Evolutionary conservation across 1,284 basidiomycete species (phyloP).

Genomic region (Trichosporon coremiiforme): DNA sequence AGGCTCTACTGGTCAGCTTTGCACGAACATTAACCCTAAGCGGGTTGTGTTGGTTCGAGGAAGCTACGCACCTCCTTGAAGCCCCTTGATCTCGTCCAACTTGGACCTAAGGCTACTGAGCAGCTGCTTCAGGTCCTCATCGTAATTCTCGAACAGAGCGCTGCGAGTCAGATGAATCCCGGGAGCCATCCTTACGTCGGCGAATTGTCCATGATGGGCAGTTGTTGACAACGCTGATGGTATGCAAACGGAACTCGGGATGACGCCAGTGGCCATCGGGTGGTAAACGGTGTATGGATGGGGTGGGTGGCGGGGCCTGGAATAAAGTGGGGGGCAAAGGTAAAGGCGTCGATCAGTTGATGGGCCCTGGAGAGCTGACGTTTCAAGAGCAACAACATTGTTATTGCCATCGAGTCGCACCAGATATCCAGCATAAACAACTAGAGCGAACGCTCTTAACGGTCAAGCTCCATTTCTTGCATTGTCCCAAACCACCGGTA

Average conservation of each 20-base stretch:
- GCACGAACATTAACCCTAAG: too few relatives aligned
- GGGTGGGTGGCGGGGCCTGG: background rate
- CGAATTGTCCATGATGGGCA: slow-evolving; percentile 53
- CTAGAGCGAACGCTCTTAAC: background rate
- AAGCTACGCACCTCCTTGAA: slow-evolving; percentile 52
- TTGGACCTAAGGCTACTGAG: slow-evolving; percentile 50
- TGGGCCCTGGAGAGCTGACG: slow-evolving; percentile 10
- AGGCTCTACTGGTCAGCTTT: slow-evolving; percentile 64
- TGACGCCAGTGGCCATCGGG: slow-evolving; percentile 2
- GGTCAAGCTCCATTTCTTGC: background rate
- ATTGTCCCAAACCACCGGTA: background rate
- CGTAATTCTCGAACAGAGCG: slow-evolving; percentile 57
- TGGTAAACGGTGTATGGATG: background rate
- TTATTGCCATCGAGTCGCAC: background rate
- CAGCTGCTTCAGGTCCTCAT: slow-evolving; percentile 56
- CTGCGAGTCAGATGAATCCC: slow-evolving; percentile 29
- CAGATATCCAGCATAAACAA: slow-evolving; percentile 1
- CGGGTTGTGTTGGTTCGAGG: background rate
- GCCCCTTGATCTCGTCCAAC: slow-evolving; percentile 53
- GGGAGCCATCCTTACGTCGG: slow-evolving; percentile 47
- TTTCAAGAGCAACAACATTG: slow-evolving; percentile 15
- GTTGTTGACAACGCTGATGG: background rate
- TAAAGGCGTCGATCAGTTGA: slow-evolving; percentile 10
- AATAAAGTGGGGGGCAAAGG: slow-evolving; percentile 14
- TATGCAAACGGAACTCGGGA: background rate